Evolutionary conservation across 2,329 filamentous ascomycete genomes (phyloP).

Genomic region (Purpureocillium takamizusanense): DNA sequence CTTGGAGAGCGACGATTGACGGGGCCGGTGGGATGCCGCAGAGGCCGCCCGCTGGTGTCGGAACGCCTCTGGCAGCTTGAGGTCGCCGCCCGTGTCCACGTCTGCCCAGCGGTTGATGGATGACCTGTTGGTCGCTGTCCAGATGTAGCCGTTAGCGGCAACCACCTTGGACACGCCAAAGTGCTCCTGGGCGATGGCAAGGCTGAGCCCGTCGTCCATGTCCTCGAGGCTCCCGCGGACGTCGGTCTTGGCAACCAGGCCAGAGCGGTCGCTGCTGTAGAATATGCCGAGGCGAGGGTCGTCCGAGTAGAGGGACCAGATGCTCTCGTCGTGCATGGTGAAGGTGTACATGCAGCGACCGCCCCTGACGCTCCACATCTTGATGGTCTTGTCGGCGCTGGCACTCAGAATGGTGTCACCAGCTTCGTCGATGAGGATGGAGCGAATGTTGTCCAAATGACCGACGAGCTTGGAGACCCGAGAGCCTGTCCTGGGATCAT

Average conservation of each 20-base stretch:
- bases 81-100: conserved; percentile 67
- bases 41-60: conserved; percentile 38
- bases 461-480: conserved; percentile 93
- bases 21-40: conserved; percentile 28
- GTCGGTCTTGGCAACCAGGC: conserved; percentile 93
- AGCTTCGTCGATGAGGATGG: conserved; percentile 80
- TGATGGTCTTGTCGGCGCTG: conserved; percentile 93
- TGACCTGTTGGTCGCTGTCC: conserved; percentile 83
- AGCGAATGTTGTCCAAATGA: conserved; percentile 88
- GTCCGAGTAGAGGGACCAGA: conserved; percentile 91
- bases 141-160: conserved; percentile 67
- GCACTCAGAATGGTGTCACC: conserved; percentile 90
- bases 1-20: conserved; percentile 21
- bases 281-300: conserved; percentile 80
- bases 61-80: conserved; percentile 53
- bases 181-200: conserved; percentile 89
- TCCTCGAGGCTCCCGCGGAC: conserved; percentile 57
- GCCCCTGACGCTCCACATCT: conserved; percentile 93
- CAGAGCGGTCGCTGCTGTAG: conserved; percentile 89
- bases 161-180: conserved; percentile 66
- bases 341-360: conserved; percentile 96
- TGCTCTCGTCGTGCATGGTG: conserved; percentile 97
- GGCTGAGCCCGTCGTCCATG: conserved; percentile 78
- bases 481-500: conserved; percentile 84
- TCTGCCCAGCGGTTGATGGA: conserved; percentile 90